phyloP scores from a whole-genome alignment of 768 basidiomycete genomes.

The Trametes villosa region DNA sequence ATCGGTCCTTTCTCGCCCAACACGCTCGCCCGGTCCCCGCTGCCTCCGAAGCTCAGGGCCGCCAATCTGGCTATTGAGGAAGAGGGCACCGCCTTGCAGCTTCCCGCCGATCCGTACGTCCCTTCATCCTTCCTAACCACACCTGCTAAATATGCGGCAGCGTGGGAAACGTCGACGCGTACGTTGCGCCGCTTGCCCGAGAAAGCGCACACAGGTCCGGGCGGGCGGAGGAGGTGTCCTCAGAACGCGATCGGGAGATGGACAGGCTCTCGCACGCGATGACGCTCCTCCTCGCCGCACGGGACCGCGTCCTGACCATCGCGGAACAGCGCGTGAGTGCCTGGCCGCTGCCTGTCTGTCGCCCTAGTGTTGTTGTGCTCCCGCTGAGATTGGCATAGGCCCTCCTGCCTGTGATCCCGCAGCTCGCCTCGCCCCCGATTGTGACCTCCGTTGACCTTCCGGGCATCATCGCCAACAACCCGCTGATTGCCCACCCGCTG shows the following conservation, averaged over 20 bases:
- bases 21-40: conserved; percentile 71
- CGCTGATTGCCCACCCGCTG: conserved; percentile 70
- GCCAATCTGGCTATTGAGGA: conserved; percentile 72
- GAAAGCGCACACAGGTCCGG: conserved; percentile 5
- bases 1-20: conserved; percentile 83
- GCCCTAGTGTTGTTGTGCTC: background rate
- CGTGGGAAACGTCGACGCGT: conserved; percentile 17
- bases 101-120: conserved; percentile 27
- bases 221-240: conserved; percentile 11
- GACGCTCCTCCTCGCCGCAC: conserved; percentile 68
- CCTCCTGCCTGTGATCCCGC: conserved; percentile 53
- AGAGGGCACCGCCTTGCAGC: conserved; percentile 37
- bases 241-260: conserved; percentile 59
- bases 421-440: conserved; percentile 50
- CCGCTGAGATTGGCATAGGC: conserved; percentile 39
- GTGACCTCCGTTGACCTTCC: conserved; percentile 72
- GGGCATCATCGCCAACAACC: conserved; percentile 67
- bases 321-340: conserved; percentile 71
- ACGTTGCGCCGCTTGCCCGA: background rate
- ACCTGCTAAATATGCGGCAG: conserved; percentile 11
- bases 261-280: conserved; percentile 58
- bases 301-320: conserved; percentile 72
- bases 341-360: conserved; percentile 3
- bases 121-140: background rate
- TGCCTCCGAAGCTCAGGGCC: conserved; percentile 76